Percentiles rank a stretch among this genome's conserved stretches.
Evolutionary conservation across 352 stramenopile species (phyloP).

Genomic region (Globisporangium echinulatum): DNA sequence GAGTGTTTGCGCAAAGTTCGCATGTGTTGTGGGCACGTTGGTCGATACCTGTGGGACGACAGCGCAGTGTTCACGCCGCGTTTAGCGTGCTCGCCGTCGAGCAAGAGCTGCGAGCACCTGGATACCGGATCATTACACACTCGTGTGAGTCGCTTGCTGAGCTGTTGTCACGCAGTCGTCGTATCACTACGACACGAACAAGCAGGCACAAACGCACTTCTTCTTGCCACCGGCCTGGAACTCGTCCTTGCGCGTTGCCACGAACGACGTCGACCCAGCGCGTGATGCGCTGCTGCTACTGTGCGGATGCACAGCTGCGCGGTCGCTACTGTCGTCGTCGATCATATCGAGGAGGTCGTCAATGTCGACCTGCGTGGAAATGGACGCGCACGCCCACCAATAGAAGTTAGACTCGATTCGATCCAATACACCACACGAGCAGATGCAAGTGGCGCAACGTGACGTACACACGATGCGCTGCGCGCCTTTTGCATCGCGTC

Average conservation of each 20-base stretch:
- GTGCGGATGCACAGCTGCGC: constrained; percentile 24
- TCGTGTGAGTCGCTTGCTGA: background rate
- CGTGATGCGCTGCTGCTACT: background rate
- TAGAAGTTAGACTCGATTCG: background rate
- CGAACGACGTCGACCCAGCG: constrained; percentile 9
- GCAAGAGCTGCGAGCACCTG: constrained; percentile 49
- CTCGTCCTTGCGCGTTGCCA: constrained; percentile 14
- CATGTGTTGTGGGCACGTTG: no score
- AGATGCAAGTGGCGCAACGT: background rate
- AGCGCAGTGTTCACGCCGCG: constrained; percentile 56
- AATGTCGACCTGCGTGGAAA: constrained; percentile 38
- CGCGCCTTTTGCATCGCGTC: background rate
- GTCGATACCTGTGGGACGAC: constrained; percentile 32
- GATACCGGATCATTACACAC: background rate
- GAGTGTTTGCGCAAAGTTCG: background rate
- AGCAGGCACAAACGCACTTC: constrained; percentile 27
- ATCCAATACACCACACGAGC: background rate
- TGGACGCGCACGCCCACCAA: background rate
- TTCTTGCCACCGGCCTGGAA: constrained; percentile 43
- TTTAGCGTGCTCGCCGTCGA: constrained; percentile 49
- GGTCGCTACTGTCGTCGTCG: constrained; percentile 33
- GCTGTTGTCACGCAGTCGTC: background rate
- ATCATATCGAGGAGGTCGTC: constrained; percentile 73
- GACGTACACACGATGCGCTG: constrained; percentile 7
- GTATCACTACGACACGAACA: background rate